Base-by-base conservation (phyloP, 257 asterid species). In the Fraxinus anomala region DNA sequence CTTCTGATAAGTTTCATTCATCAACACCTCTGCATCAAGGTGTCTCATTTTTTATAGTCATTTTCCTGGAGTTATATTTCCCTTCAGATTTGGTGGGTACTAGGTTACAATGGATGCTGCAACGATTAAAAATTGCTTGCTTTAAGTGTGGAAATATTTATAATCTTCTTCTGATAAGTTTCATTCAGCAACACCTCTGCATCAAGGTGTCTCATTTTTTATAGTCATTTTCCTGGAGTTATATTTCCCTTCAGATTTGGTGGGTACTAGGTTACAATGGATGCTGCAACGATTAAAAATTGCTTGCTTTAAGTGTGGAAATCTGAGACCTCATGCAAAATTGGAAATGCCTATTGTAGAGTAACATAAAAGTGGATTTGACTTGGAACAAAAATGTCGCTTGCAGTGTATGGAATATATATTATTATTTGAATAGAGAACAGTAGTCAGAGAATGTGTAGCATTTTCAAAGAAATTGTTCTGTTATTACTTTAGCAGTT, bases 31-130 rank as follows among this genome's bases (percentile, higher is more conserved):
- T 44, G 54, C 17, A 12, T 44, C 54, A 44, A 17, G 54, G 17
- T 44, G 17, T 44, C 54, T 44, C 54, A 13, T 13, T 44, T 44
- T 44, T 17, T 13, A 12, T 44, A 16, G 37, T 24, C 78, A 21
- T 31, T 42, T 65, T 75, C 24, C 9, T 61, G 36, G 17, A 63
- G 42, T 59, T 37, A 33, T 68, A 31, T 36, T 68, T 33, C 28
- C 47, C 47, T 6, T 14, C 9, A 44, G 17, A 3, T 44, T 42
- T 44, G 54, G 19, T 44, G 67, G 16, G 68, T 24, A 11, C 61
- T 37, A 72, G 36, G 30, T 76, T 21, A 68, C 31, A 65, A 74
- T 74, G 51, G 82, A 77, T 17, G 33, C 11, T 75, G 44, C 44
- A 39, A 39, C 44, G 2, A 39, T 39, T 39, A n/a, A 39, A 39